Evolutionary conservation across 1,284 basidiomycete genomes (phyloP), one percentile per base, ranked within the genome.

Genomic region (Apiotrichum gracile): DNA sequence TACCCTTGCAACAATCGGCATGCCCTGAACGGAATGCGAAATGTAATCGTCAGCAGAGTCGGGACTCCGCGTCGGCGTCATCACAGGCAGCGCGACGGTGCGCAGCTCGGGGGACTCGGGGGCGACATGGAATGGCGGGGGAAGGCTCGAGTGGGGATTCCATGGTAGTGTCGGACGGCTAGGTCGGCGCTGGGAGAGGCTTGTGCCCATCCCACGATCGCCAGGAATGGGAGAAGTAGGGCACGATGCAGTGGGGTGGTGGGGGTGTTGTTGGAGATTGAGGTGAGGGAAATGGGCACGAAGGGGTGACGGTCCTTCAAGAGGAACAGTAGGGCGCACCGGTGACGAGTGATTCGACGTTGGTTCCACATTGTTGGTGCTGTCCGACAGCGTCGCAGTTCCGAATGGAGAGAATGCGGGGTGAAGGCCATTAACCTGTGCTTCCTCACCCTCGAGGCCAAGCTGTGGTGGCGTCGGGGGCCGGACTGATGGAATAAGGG

Each of bases 61-160:
- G 21, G 41, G 47, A 24, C 41, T 44, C 13, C 47, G 47, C 7
- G 53, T 54, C 21, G 67, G 68, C 3, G 69, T 68, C 47, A 69
- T 37, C 3, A 44, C 29, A 6, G 69, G 69, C 16, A 71, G 55
- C 7, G 54, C 66, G 1, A 71, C 59, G 7, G 66, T 62, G n/a
- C 56, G 51, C 13, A 71, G 42, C 49, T 66, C 65, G 22, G 69
- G 69, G 22, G 62, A 64, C 16, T 34, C 42, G 8, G 68, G 68
- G 1, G 62, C 48, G 0, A 27, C 42, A 16, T 62, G 46, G 26
- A 52, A 54, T 7, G 31, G 12, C 12, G 56, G 42, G 22, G 62
- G 60, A 5, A 54, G 43, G 6, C 26, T 40, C 12, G 47, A 45
- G 43, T 55, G 47, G 2, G 61, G 61, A 51, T 64, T 51, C 47